phyloP scores from a whole-genome alignment of 2,329 filamentous ascomycete genomes.

The Colletotrichum phormii region DNA sequence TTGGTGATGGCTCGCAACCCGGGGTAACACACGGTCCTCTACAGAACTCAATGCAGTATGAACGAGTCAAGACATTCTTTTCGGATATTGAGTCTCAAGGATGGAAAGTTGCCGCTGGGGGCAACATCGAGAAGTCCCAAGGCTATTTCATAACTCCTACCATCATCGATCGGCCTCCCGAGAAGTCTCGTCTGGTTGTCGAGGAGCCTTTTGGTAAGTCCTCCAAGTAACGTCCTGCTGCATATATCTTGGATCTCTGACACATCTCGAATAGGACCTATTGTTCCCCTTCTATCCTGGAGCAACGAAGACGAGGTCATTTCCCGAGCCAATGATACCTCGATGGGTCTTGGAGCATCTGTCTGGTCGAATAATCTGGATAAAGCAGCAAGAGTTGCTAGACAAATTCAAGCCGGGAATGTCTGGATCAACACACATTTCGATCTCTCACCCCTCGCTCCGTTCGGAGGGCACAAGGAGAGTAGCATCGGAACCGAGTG shows the following conservation, averaged over 20 bases:
- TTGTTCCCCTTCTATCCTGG: constrained; percentile 73
- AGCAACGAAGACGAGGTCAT: constrained; percentile 70
- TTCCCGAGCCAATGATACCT: constrained; percentile 62
- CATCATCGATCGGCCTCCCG: constrained; percentile 18
- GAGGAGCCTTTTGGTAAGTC: constrained; percentile 13
- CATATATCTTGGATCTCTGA: neutral
- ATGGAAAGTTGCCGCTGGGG: constrained; percentile 26
- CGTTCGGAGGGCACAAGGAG: constrained; percentile 57
- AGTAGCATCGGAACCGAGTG: constrained; percentile 56
- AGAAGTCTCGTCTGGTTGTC: constrained; percentile 20
- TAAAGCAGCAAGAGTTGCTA: constrained; percentile 62
- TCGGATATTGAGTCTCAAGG: constrained; percentile 28
- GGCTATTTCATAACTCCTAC: constrained; percentile 23
- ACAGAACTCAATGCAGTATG: constrained; percentile 73
- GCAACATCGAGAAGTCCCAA: constrained; percentile 8
- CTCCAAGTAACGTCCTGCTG: too few species aligned
- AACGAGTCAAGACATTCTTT: constrained; percentile 26
- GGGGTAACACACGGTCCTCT: constrained; percentile 61
- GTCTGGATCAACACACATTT: constrained; percentile 61
- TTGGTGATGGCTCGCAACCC: constrained; percentile 57
- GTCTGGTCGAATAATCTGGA: constrained; percentile 68
- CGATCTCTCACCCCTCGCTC: constrained; percentile 50
- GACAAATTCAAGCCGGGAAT: constrained; percentile 65
- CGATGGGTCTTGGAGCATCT: constrained; percentile 67
- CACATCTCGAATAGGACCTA: constrained; percentile 56